Evolutionary conservation across 148 eudicot genomes (phyloP), one percentile per base, ranked within the genome.

Genomic region (Rhododendron ferrugineum): DNA sequence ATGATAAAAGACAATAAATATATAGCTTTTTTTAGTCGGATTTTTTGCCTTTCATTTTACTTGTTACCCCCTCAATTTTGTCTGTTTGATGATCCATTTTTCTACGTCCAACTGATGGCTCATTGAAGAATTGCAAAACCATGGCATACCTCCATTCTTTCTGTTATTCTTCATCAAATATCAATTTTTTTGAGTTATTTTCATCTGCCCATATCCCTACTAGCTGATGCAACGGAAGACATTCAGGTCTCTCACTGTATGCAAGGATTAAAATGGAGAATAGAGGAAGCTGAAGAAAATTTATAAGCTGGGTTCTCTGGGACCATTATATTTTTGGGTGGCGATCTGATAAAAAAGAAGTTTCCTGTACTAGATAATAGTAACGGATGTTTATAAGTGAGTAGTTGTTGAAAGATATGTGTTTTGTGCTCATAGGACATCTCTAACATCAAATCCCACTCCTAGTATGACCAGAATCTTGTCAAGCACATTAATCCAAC

Each of bases 231-330:
- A 70, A 58, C 3, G 11, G 66, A 49, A 32, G 78, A 74, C 78
- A 9, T 32, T 20, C 42, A 32, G 20, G 68, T 34, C 68, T 56
- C 18, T 56, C 23, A 26, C 36, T 34, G 72, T 81, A 18, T 20
- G 47, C 49, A 2, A 58, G 47, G 70, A 56, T 34, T 42, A 42
- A 23, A 72, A 42, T 42, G 84, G 84, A 42, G 15, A n/a, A 82
- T 18, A 23, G 75, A 66, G 49, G 84, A 60, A 60, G 66, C 75
- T 64, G 37, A 82, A 58, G 58, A 78, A 79, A 50, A 28, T 56
- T 28, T 30, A 79, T 79, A 16, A 50, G n/a, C 20, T 30, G 82
- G 82, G 52, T 52, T 50, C 34, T 50, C 26, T 3, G 30, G 81
- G 60, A 18, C 54, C 46, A n/a, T 47, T 36, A 26, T 14, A 22